phyloP scores from a whole-genome alignment of 116 monocot species.

The Trichopus zeylanicus region DNA sequence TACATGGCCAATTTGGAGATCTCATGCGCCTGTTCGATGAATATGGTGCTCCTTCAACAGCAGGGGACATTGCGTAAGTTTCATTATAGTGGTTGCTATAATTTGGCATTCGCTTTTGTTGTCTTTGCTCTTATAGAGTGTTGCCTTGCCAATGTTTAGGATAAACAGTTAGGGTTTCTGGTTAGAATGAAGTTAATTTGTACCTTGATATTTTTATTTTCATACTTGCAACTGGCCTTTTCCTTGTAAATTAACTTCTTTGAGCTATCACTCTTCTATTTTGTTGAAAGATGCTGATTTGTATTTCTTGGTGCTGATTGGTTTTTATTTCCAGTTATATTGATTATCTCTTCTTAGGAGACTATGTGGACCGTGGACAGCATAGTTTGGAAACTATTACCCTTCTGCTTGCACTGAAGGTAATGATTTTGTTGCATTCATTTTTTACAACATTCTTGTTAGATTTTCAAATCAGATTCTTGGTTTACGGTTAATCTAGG shows the following conservation, averaged over 20 bases:
- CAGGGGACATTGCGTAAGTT: slow-evolving; percentile 95
- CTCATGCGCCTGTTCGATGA: slow-evolving; percentile 99
- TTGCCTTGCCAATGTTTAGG: neutral
- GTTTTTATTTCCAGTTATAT: slow-evolving; percentile 74
- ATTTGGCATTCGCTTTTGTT: neutral
- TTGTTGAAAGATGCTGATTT: neutral
- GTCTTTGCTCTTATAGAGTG: no score
- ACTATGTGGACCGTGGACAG: slow-evolving; percentile 99
- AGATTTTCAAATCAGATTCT: neutral
- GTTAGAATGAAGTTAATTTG: no score
- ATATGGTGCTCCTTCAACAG: slow-evolving; percentile 97
- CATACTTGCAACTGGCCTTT: neutral
- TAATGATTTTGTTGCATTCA: slow-evolving; percentile 15
- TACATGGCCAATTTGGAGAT: slow-evolving; percentile 99
- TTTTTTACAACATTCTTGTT: neutral
- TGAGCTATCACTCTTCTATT: neutral
- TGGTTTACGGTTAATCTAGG: neutral
- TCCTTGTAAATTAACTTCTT: neutral
- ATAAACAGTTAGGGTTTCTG: neutral
- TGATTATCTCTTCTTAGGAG: slow-evolving; percentile 98
- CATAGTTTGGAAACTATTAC: slow-evolving; percentile 97
- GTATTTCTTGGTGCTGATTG: slow-evolving; percentile 6
- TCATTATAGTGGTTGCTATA: neutral
- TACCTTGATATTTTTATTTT: neutral
- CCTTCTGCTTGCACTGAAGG: slow-evolving; percentile 97